Evolutionary conservation across 345 rosid genomes (phyloP).

Genomic region (Eutrema heterophyllum): DNA sequence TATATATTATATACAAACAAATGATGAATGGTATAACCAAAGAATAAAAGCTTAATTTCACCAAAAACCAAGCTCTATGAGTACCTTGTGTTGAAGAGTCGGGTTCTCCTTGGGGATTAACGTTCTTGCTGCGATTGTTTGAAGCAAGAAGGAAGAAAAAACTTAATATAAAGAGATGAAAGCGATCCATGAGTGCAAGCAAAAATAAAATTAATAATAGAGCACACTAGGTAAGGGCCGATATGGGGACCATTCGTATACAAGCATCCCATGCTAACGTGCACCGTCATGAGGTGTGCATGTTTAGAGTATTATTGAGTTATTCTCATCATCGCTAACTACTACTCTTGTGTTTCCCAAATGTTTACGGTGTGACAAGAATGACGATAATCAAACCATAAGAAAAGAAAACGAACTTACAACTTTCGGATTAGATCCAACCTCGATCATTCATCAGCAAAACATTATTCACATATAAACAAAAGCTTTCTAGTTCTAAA

Average conservation of each 20-base stretch:
- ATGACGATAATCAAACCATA: slow-evolving; percentile 2
- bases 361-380: slow-evolving; percentile 8
- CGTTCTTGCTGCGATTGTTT: slow-evolving; percentile 31
- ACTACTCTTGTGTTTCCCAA: slow-evolving; percentile 2
- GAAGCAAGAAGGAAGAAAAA: not conserved
- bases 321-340: slow-evolving; percentile 40
- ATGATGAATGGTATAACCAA: slow-evolving; percentile 17
- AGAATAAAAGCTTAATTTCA: not conserved
- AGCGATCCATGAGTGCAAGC: slow-evolving; percentile 19
- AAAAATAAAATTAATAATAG: slow-evolving; percentile 14
- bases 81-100: slow-evolving; percentile 49
- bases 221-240: slow-evolving; percentile 31
- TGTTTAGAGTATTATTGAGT: slow-evolving; percentile 31
- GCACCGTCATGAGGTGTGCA: slow-evolving; percentile 52
- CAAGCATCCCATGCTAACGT: slow-evolving; percentile 73
- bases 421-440: not conserved
- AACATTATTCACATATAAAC: slow-evolving; percentile 15
- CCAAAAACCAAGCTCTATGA: not conserved
- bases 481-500: not conserved
- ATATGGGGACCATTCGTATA: slow-evolving; percentile 54
- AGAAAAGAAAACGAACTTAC: not conserved
- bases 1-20: slow-evolving; percentile 5
- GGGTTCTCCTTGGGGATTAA: slow-evolving; percentile 22
- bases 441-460: slow-evolving; percentile 40
- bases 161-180: slow-evolving; percentile 3